Evolutionary conservation across 2,329 filamentous ascomycete species (phyloP).

Genomic region (Xylaria multiplex): DNA sequence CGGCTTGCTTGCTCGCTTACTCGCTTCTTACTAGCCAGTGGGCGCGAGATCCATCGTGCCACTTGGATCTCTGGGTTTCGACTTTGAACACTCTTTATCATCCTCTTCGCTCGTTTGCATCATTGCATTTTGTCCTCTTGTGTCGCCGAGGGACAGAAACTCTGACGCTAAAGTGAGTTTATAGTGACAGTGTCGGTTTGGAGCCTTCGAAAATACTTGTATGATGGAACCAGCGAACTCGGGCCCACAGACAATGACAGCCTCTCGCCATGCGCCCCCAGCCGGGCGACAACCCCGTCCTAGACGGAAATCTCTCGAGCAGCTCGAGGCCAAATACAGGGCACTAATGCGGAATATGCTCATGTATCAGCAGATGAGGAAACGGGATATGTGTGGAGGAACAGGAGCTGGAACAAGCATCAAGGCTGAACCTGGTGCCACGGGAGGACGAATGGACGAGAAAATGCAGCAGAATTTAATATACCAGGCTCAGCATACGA

Average conservation of each 20-base stretch:
- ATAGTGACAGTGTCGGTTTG: not conserved
- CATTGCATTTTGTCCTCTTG: constrained; percentile 1
- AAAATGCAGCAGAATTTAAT: constrained; percentile 32
- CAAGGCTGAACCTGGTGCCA: constrained; percentile 19
- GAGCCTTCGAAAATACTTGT: constrained; percentile 4
- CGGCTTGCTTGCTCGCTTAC: constrained; percentile 14
- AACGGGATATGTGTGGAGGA: constrained; percentile 23
- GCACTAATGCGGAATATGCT: constrained; percentile 43
- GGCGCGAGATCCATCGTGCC: constrained; percentile 10
- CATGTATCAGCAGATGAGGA: constrained; percentile 39
- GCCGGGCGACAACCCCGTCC: constrained; percentile 34
- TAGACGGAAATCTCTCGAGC: constrained; percentile 38
- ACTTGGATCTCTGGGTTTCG: constrained; percentile 9
- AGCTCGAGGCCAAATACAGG: constrained; percentile 41
- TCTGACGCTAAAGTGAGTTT: constrained; percentile 18
- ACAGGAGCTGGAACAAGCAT: constrained; percentile 15
- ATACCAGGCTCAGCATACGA: constrained; percentile 31
- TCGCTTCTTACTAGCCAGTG: constrained; percentile 26
- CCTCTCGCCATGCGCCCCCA: constrained; percentile 29
- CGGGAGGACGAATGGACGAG: constrained; percentile 26
- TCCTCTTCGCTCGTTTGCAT: constrained; percentile 22
- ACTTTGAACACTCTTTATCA: constrained; percentile 16
- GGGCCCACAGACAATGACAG: constrained; percentile 24
- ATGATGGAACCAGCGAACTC: constrained; percentile 25
- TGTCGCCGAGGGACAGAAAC: constrained; percentile 13